Conservation (phyloP, 1,139 yeast genomes). For the Taphrina betulina region DNA sequence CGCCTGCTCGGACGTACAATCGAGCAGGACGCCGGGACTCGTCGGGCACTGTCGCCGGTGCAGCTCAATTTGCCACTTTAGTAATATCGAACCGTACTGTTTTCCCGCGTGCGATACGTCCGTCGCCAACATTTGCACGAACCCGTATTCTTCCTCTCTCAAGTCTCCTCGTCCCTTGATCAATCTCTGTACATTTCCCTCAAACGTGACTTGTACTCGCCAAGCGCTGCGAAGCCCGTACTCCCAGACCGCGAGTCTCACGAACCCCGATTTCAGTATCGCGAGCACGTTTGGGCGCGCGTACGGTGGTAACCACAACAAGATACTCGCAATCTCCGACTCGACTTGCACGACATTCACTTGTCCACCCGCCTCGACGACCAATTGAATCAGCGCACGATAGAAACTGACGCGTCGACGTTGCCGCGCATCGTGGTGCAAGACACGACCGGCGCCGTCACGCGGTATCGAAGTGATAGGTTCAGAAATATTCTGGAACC, state of each 20-base stretch:
- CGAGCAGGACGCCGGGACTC: neutral
- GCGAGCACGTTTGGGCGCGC: neutral
- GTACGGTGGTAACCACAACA: neutral
- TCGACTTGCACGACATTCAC: neutral
- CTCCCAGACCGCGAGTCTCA: neutral
- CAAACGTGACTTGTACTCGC: neutral
- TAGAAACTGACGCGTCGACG: neutral
- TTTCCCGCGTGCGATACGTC: neutral
- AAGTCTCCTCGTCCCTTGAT: too few species aligned
- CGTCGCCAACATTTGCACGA: slow-evolving; percentile 1
- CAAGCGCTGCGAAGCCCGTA: neutral
- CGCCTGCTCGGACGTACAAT: neutral
- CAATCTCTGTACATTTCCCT: neutral
- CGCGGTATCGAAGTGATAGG: neutral
- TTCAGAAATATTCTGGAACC: neutral
- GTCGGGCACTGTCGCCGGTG: neutral
- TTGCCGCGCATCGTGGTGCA: neutral
- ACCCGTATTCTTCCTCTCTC: neutral
- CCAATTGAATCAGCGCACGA: neutral
- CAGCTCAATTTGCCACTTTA: neutral
- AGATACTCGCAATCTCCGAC: neutral
- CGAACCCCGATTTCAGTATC: neutral
- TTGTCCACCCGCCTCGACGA: neutral
- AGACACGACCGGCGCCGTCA: too few species aligned
- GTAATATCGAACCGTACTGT: neutral